phyloP scores from a whole-genome alignment of 2,329 filamentous ascomycete genomes.

The Didymella sp. region DNA sequence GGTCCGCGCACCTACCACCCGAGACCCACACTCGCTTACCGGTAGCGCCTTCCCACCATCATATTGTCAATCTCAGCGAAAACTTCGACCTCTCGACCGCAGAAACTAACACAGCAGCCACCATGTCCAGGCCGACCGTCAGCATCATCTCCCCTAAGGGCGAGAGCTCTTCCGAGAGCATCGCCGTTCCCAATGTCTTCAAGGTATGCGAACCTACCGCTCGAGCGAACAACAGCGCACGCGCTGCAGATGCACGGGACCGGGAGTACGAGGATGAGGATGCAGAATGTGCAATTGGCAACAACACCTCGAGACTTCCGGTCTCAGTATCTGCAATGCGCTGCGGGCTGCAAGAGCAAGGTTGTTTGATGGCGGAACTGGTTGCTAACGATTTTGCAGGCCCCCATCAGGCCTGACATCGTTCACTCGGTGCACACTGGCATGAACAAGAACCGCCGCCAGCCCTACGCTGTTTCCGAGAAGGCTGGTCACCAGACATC shows the following conservation, averaged over 20 bases:
- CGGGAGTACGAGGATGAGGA: constrained; percentile 6
- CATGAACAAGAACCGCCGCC: constrained; percentile 99
- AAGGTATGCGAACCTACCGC: constrained; percentile 51
- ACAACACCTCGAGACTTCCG: not conserved
- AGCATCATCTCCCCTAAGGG: constrained; percentile 97
- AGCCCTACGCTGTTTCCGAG: constrained; percentile 96
- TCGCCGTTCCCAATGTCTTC: constrained; percentile 97
- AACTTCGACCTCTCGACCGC: not conserved
- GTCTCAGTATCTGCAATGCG: not conserved
- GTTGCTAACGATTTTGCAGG: constrained; percentile 43
- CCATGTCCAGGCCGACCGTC: constrained; percentile 92
- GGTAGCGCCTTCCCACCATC: too few relatives aligned
- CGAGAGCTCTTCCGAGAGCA: constrained; percentile 84
- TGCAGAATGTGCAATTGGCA: not conserved
- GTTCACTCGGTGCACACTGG: constrained; percentile 99
- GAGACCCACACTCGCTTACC: constrained; percentile 6
- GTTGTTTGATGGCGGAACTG: not conserved
- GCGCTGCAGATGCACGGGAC: constrained; percentile 20
- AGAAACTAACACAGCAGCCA: constrained; percentile 41
- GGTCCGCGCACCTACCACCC: not conserved
- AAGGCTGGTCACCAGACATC: constrained; percentile 99
- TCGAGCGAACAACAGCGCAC: constrained; percentile 15
- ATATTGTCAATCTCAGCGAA: not conserved
- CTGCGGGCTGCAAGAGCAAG: constrained; percentile 1
- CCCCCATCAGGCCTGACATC: constrained; percentile 98